A percentile compares a stretch with the other conserved stretches of the same genome.
Evolutionary conservation across 768 basidiomycete species (phyloP).

Genomic region (Boletus rubescentipes): DNA sequence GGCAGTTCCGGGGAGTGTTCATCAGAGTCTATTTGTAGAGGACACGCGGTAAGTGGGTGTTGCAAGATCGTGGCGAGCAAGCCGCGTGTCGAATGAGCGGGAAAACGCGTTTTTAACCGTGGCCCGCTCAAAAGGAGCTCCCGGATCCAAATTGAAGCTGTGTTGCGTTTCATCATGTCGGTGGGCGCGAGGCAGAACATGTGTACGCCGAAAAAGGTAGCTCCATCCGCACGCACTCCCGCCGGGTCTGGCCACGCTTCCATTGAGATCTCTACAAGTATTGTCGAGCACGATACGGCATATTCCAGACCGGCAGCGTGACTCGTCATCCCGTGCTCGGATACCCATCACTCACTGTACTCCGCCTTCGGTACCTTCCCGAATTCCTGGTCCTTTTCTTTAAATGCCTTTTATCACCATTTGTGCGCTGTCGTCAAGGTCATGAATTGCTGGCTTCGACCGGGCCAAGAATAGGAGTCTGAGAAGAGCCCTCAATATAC

Average conservation of each 20-base stretch:
- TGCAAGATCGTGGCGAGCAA: constrained; percentile 26
- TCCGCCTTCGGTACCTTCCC: constrained; percentile 58
- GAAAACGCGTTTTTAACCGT: constrained; percentile 24
- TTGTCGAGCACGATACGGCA: no score
- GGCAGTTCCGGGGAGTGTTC: constrained; percentile 24
- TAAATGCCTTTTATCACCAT: constrained; percentile 64
- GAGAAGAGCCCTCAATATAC: no score
- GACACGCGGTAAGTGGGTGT: constrained; percentile 32
- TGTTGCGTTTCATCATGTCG: constrained; percentile 18
- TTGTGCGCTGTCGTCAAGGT: constrained; percentile 25
- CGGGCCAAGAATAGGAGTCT: constrained; percentile 44
- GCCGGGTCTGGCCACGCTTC: constrained; percentile 4
- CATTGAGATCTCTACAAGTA: no score
- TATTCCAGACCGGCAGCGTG: no score
- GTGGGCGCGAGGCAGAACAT: constrained; percentile 29
- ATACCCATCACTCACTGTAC: background rate
- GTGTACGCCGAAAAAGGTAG: constrained; percentile 8
- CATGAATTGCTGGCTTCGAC: background rate
- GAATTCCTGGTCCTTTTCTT: constrained; percentile 77
- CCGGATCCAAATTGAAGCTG: constrained; percentile 19
- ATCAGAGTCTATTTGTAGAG: constrained; percentile 23
- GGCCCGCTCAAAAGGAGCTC: constrained; percentile 27
- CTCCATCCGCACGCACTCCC: background rate
- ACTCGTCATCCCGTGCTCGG: background rate
- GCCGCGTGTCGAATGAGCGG: constrained; percentile 26